phyloP scores from a whole-genome alignment of 805 yeast genomes.

The Metschnikowia sp. region DNA sequence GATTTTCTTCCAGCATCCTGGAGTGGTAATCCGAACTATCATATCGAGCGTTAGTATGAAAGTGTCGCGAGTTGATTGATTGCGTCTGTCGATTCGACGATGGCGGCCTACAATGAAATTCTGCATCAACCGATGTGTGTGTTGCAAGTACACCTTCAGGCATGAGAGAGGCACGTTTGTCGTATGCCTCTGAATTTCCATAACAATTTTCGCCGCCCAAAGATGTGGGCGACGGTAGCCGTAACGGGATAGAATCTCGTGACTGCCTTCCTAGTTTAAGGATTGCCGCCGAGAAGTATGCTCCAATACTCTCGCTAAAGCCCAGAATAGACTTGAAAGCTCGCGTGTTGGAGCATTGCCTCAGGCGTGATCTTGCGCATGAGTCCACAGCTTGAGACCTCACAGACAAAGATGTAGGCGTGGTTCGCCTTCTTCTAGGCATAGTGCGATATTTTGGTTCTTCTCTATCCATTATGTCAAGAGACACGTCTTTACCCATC shows the following conservation, averaged over 20 bases:
- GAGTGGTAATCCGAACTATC: background rate
- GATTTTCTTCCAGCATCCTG: slow-evolving; percentile 1
- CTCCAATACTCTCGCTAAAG: background rate
- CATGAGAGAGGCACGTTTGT: too few species aligned
- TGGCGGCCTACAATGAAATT: too few species aligned
- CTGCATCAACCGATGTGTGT: too few species aligned
- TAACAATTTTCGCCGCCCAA: too few species aligned
- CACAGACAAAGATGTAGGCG: slow-evolving; percentile 14
- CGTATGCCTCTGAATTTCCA: too few species aligned
- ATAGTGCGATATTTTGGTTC: slow-evolving; percentile 77
- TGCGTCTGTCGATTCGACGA: background rate
- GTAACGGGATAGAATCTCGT: too few species aligned
- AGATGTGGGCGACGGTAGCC: too few species aligned
- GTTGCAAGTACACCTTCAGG: too few species aligned
- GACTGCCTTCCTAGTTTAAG: too few species aligned
- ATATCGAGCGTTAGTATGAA: background rate
- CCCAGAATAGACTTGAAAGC: too few species aligned
- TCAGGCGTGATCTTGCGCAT: background rate
- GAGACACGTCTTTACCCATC: slow-evolving; percentile 74
- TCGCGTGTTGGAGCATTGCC: background rate
- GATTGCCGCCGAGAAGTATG: too few species aligned
- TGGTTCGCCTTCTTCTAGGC: slow-evolving; percentile 66
- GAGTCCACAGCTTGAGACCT: slow-evolving; percentile 8
- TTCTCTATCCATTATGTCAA: slow-evolving; percentile 70
- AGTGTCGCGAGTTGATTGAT: background rate